Conservation (phyloP, 73 alveolate genomes). For the Breviolum minutum region DNA sequence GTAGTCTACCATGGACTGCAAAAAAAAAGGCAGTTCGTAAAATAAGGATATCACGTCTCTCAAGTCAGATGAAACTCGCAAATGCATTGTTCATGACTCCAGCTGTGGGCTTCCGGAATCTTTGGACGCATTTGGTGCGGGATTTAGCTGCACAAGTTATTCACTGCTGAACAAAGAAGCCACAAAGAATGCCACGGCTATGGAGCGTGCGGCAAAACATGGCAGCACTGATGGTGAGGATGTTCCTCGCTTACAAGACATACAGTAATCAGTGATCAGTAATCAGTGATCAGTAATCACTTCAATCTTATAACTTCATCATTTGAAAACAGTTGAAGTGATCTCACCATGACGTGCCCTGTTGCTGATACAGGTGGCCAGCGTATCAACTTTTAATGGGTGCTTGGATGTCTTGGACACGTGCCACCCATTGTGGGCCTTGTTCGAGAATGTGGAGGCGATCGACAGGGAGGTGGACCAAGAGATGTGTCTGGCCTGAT, state of each 20-base stretch:
- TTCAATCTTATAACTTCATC: too few relatives aligned
- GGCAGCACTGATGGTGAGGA: too few relatives aligned
- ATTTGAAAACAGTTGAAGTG: too few relatives aligned
- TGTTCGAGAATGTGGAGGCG: conserved; percentile 42
- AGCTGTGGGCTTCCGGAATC: not conserved
- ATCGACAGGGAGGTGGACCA: conserved; percentile 9
- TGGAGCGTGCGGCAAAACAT: not conserved
- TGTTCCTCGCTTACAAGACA: too few relatives aligned
- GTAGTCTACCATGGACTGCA: too few relatives aligned
- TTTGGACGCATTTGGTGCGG: not conserved
- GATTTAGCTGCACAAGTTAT: conserved; percentile 9
- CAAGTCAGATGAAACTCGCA: not conserved
- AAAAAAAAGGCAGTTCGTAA: too few relatives aligned
- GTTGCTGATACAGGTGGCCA: too few relatives aligned
- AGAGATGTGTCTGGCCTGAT: not conserved
- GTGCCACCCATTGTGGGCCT: not conserved
- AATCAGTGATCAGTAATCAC: too few relatives aligned
- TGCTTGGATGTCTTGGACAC: not conserved
- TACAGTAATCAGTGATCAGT: too few relatives aligned
- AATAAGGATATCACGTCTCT: not conserved
- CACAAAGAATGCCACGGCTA: not conserved
- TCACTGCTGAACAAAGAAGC: not conserved
- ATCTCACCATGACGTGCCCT: too few relatives aligned
- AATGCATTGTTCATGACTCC: not conserved
- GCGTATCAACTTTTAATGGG: conserved; percentile 26